Percentiles rank a stretch among this genome's conserved stretches.
These are phyloP conservation scores for Cyphellophora europaea DNA, from an alignment of 2,329 filamentous ascomycete species.

Conservation along the genomic window DNA sequence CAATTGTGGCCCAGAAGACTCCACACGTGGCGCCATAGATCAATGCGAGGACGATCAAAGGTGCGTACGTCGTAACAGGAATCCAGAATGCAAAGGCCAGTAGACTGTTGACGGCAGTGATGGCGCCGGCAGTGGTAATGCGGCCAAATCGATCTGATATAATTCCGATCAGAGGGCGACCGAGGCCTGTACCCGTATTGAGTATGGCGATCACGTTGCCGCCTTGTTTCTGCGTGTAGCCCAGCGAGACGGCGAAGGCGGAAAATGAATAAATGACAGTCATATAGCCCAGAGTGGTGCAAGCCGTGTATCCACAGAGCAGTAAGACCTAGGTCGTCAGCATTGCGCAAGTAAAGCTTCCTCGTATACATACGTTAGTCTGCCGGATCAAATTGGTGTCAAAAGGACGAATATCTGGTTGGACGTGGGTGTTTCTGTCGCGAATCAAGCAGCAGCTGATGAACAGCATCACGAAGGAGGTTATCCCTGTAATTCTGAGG, in stretches of 20 bases:
- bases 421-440: constrained; percentile 19
- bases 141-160: constrained; percentile 36
- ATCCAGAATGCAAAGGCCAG: constrained; percentile 37
- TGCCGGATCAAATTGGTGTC: constrained; percentile 16
- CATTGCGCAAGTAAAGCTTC: too few relatives aligned
- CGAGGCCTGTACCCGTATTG: constrained; percentile 39
- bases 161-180: constrained; percentile 36
- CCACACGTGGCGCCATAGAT: constrained; percentile 36
- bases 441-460: constrained; percentile 20
- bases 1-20: constrained; percentile 36
- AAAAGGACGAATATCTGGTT: constrained; percentile 17
- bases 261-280: constrained; percentile 37
- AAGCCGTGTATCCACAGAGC: constrained; percentile 31
- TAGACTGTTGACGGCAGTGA: constrained; percentile 32
- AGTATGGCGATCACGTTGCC: constrained; percentile 33
- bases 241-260: constrained; percentile 38
- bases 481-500: constrained; percentile 23
- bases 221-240: constrained; percentile 24
- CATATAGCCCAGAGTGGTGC: constrained; percentile 40
- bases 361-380: constrained; percentile 17
- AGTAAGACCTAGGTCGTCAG: too few relatives aligned
- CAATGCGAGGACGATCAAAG: constrained; percentile 35
- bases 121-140: constrained; percentile 30
- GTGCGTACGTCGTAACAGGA: constrained; percentile 31
- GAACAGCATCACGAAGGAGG: constrained; percentile 18